Percentiles rank a stretch among this genome's conserved stretches.
phyloP scores from a whole-genome alignment of 208 protist species.

The Strigomonas culicis region DNA sequence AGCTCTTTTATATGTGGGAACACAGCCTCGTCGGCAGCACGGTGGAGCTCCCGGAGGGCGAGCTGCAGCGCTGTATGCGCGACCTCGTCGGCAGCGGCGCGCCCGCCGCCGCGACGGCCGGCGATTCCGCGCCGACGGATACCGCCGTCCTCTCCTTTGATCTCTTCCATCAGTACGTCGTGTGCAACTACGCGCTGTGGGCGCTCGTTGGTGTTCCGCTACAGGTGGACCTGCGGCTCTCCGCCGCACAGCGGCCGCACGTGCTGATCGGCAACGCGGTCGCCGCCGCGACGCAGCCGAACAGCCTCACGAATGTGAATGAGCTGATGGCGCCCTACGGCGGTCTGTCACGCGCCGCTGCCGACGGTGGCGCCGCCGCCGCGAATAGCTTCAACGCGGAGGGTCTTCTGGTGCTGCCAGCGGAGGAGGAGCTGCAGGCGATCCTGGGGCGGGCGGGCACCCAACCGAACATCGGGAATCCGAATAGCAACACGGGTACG shows the following conservation, averaged over 20 bases:
- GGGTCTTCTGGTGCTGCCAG: no score
- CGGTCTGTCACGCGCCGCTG: no score
- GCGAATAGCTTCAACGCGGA: no score
- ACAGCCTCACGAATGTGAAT: no score
- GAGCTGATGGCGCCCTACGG: no score
- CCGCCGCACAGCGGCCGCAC: slow-evolving; percentile 41
- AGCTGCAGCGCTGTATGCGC: slow-evolving; percentile 53
- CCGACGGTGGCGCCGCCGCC: no score
- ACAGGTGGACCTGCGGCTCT: slow-evolving; percentile 22
- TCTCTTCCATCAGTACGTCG: slow-evolving; percentile 58
- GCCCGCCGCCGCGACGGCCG: neutral
- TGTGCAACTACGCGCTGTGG: slow-evolving; percentile 83
- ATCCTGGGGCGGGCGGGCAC: no score
- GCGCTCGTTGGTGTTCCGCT: slow-evolving; percentile 66
- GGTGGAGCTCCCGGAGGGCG: slow-evolving; percentile 63
- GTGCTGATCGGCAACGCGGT: slow-evolving; percentile 12
- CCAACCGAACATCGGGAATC: neutral
- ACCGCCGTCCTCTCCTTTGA: slow-evolving; percentile 43
- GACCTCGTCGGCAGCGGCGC: slow-evolving; percentile 58
- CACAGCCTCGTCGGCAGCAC: slow-evolving; percentile 70
- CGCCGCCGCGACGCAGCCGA: no score
- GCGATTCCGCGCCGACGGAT: no score
- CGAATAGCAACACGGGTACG: neutral
- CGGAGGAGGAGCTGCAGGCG: no score
- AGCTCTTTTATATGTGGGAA: slow-evolving; percentile 72